Conservation (phyloP, 1,284 basidiomycete genomes). For the Marasmius fiardii region DNA sequence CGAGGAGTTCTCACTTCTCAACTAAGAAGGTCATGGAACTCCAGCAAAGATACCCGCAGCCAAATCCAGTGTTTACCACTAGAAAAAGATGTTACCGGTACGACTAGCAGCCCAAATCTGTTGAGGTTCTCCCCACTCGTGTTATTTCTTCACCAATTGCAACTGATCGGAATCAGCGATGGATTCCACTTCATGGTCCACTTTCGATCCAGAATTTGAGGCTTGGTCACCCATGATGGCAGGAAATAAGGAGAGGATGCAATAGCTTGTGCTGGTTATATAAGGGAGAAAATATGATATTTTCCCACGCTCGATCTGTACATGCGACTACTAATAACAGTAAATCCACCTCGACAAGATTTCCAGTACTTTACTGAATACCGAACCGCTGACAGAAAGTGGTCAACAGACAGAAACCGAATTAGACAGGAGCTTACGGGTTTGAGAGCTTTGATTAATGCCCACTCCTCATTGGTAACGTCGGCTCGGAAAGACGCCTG, state of each 20-base stretch:
- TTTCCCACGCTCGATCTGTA: too few relatives aligned
- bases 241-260: neutral
- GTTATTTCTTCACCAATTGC: constrained; percentile 55
- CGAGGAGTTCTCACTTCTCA: constrained; percentile 24
- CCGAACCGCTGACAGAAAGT: constrained; percentile 38
- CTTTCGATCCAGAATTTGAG: constrained; percentile 3
- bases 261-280: too few relatives aligned
- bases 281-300: too few relatives aligned
- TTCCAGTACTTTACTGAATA: too few relatives aligned
- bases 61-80: constrained; percentile 63
- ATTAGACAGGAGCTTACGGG: constrained; percentile 45
- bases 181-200: neutral
- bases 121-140: constrained; percentile 26
- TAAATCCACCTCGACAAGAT: too few relatives aligned
- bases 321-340: too few relatives aligned
- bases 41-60: constrained; percentile 81
- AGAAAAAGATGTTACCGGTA: constrained; percentile 71
- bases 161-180: constrained; percentile 49
- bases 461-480: constrained; percentile 91
- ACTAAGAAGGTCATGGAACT: constrained; percentile 21
- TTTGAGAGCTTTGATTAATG: constrained; percentile 91
- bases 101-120: constrained; percentile 27
- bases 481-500: constrained; percentile 87
- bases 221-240: neutral
- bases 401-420: neutral